These are phyloP conservation scores for Solanum peruvianum DNA, from an alignment of 257 asterid genomes.

Conservation along the genomic window DNA sequence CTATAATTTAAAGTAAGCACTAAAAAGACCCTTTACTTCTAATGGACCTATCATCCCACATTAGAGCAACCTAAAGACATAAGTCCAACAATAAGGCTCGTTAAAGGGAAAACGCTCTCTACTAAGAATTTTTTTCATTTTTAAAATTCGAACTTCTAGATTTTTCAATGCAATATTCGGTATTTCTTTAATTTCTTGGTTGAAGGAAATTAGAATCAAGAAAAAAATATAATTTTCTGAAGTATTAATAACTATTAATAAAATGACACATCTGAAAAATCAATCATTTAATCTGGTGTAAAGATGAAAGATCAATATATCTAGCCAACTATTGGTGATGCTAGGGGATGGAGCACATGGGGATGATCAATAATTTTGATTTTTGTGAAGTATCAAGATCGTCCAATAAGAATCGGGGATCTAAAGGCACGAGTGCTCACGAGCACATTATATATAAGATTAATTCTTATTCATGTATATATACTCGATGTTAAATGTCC, in stretches of 20 bases:
- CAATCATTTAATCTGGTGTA: neutral
- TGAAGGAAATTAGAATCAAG: neutral
- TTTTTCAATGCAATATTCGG: neutral
- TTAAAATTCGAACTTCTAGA: accelerated
- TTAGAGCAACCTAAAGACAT: neutral
- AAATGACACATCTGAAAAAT: neutral
- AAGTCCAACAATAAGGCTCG: accelerated
- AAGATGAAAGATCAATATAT: neutral
- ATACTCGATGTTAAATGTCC: neutral
- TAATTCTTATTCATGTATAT: neutral
- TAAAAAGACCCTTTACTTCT: neutral
- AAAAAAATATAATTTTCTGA: neutral
- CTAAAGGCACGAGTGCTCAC: neutral
- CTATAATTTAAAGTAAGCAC: neutral
- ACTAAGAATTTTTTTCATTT: accelerated
- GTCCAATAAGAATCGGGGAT: neutral
- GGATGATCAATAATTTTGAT: neutral
- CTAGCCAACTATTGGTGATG: neutral
- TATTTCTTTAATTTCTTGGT: too few species aligned
- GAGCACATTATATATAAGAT: neutral
- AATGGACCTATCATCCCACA: neutral
- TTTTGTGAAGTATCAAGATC: neutral
- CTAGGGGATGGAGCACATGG: neutral
- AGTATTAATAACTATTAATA: neutral
- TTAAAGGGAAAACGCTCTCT: neutral